Evolutionary conservation across 192 early-diverging fungal species (phyloP).

Genomic region (Coemansia sp.): DNA sequence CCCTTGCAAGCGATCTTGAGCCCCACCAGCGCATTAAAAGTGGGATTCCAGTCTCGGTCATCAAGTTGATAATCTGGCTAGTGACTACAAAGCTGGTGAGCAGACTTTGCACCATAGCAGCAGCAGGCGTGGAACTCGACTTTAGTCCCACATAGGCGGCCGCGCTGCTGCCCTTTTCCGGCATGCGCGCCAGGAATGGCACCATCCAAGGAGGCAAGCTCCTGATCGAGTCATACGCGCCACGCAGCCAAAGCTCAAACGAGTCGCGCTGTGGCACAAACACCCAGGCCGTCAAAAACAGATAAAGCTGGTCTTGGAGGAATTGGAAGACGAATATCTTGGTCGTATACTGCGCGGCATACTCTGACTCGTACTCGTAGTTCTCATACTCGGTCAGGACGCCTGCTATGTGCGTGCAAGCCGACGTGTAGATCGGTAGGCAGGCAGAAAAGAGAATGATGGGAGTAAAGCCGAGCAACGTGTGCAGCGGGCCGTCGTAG

Average conservation of each 20-base stretch:
- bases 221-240: slow-evolving; percentile 24
- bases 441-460: slow-evolving; percentile 74
- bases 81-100: slow-evolving; percentile 84
- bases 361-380: slow-evolving; percentile 70
- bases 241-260: slow-evolving; percentile 61
- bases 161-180: slow-evolving; percentile 3
- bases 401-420: slow-evolving; percentile 68
- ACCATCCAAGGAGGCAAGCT: slow-evolving; percentile 24
- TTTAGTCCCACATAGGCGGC: slow-evolving; percentile 24
- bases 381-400: slow-evolving; percentile 84
- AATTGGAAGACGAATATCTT: slow-evolving; percentile 91
- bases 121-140: slow-evolving; percentile 49
- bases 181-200: slow-evolving; percentile 16
- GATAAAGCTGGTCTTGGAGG: slow-evolving; percentile 79
- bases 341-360: slow-evolving; percentile 72
- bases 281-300: slow-evolving; percentile 86
- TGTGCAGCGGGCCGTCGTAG: slow-evolving; percentile 80
- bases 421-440: slow-evolving; percentile 69
- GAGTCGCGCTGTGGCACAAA: slow-evolving; percentile 83
- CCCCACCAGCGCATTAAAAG: slow-evolving; percentile 60
- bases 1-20: slow-evolving; percentile 18
- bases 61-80: slow-evolving; percentile 78
- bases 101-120: slow-evolving; percentile 43
- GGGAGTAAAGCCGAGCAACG: slow-evolving; percentile 66
- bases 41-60: slow-evolving; percentile 78